phyloP scores from a whole-genome alignment of 179 eudicot genomes.

The Amaranthus tricolor region DNA sequence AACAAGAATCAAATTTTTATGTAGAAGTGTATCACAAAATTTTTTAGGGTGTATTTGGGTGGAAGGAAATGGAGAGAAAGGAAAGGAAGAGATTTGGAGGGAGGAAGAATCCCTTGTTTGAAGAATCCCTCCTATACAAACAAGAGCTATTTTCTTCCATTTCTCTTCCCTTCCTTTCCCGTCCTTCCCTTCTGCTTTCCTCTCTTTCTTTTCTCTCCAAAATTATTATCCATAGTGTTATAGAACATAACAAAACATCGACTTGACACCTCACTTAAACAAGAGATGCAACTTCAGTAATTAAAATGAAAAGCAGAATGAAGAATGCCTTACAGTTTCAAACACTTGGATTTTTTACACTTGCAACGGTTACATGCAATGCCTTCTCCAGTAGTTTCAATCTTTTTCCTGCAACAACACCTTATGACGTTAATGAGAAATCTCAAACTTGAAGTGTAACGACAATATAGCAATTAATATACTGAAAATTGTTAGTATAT shows the following conservation, averaged over 20 bases:
- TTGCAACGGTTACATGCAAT: conserved; percentile 78
- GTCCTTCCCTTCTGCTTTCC: too few relatives aligned
- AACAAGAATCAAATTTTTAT: background rate
- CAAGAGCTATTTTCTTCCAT: too few relatives aligned
- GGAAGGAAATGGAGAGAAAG: background rate
- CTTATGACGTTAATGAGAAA: conserved; percentile 12
- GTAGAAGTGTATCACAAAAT: background rate
- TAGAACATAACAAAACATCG: too few relatives aligned
- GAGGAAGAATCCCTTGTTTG: too few relatives aligned
- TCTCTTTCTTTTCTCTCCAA: background rate
- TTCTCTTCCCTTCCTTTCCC: too few relatives aligned
- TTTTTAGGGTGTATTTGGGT: background rate
- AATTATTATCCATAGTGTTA: too few relatives aligned
- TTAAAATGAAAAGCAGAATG: background rate
- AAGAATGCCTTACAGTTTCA: conserved; percentile 64
- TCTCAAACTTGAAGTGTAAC: conserved; percentile 1
- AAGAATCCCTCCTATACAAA: too few relatives aligned
- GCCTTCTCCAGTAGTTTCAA: conserved; percentile 53
- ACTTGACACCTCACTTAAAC: too few relatives aligned
- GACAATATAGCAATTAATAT: background rate
- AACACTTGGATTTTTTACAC: conserved; percentile 84
- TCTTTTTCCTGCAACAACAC: conserved; percentile 49
- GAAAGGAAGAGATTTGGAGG: background rate
- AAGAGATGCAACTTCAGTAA: too few relatives aligned
- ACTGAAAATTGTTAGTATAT: conserved; percentile 5